Evolutionary conservation across 352 stramenopile species (phyloP).

Genomic region (Globisporangium carolinianum): DNA sequence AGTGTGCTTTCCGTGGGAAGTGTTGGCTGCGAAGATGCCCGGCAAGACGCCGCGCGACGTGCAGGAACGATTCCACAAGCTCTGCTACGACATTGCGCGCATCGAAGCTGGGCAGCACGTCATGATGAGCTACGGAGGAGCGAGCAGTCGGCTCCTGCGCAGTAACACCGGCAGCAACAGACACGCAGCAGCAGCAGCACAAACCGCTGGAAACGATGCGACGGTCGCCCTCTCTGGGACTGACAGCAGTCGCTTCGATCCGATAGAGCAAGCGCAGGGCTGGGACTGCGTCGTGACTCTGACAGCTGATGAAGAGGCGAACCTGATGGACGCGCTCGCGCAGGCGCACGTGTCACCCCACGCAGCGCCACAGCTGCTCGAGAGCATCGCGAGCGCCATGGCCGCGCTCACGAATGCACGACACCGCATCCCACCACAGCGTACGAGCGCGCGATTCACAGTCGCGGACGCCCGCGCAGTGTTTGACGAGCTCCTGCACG

Average conservation of each 20-base stretch:
- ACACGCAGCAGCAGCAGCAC: too few species aligned
- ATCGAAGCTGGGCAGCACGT: constrained; percentile 65
- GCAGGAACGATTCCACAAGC: constrained; percentile 65
- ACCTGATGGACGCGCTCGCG: constrained; percentile 40
- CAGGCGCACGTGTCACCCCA: constrained; percentile 40
- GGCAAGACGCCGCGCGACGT: constrained; percentile 45
- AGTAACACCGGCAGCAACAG: constrained; percentile 1
- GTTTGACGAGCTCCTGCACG: constrained; percentile 16
- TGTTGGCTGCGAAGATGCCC: constrained; percentile 43
- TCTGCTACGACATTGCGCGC: constrained; percentile 65
- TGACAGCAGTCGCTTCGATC: constrained; percentile 5
- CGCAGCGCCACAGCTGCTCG: constrained; percentile 37
- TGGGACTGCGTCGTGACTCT: constrained; percentile 54
- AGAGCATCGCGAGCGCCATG: constrained; percentile 45
- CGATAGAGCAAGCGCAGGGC: constrained; percentile 7
- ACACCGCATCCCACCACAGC: constrained; percentile 30
- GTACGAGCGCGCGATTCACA: constrained; percentile 28
- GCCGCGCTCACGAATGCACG: constrained; percentile 46
- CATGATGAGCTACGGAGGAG: constrained; percentile 33
- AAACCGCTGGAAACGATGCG: not conserved
- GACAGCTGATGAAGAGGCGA: constrained; percentile 38
- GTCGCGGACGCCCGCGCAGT: constrained; percentile 29
- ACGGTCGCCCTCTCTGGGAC: not conserved
- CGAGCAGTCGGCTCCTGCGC: constrained; percentile 14
- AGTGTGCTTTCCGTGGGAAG: constrained; percentile 53